These are phyloP conservation scores for Lentinus tigrinus DNA, from an alignment of 768 basidiomycete genomes.

Conservation along the genomic window DNA sequence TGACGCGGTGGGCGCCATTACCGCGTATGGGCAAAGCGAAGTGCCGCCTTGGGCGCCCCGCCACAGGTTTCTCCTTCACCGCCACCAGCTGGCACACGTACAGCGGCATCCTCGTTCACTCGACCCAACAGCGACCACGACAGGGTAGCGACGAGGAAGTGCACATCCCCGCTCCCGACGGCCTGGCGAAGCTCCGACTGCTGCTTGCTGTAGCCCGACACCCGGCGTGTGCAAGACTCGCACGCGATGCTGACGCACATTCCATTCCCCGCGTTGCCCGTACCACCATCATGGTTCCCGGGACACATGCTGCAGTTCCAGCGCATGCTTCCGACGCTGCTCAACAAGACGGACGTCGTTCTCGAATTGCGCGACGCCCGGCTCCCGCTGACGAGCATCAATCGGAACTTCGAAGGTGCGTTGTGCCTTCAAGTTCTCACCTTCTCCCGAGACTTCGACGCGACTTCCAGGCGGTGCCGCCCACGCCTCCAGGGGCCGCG, in stretches of 20 bases:
- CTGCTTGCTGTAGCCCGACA: neutral
- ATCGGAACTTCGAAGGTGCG: slow-evolving; percentile 83
- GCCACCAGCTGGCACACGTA: neutral
- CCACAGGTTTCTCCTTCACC: neutral
- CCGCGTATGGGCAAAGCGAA: neutral
- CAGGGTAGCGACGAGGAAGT: too few relatives aligned
- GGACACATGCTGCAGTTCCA: slow-evolving; percentile 94
- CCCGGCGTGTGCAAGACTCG: neutral
- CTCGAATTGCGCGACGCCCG: slow-evolving; percentile 94
- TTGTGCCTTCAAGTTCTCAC: slow-evolving; percentile 20
- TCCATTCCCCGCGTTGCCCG: slow-evolving; percentile 52
- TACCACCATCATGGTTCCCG: slow-evolving; percentile 90
- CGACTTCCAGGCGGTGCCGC: slow-evolving; percentile 1
- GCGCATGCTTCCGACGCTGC: slow-evolving; percentile 68
- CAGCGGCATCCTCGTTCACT: neutral
- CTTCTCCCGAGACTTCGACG: slow-evolving; percentile 13
- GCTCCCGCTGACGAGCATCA: slow-evolving; percentile 91
- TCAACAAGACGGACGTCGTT: slow-evolving; percentile 85
- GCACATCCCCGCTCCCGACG: too few relatives aligned
- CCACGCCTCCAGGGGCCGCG: neutral
- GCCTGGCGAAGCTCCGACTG: too few relatives aligned
- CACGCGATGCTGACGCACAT: slow-evolving; percentile 34
- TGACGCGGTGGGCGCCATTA: neutral
- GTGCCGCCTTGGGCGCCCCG: neutral
- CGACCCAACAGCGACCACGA: neutral